Evolutionary conservation across 352 stramenopile genomes (phyloP).

Genomic region (Globisporangium rhizosaccharum): DNA sequence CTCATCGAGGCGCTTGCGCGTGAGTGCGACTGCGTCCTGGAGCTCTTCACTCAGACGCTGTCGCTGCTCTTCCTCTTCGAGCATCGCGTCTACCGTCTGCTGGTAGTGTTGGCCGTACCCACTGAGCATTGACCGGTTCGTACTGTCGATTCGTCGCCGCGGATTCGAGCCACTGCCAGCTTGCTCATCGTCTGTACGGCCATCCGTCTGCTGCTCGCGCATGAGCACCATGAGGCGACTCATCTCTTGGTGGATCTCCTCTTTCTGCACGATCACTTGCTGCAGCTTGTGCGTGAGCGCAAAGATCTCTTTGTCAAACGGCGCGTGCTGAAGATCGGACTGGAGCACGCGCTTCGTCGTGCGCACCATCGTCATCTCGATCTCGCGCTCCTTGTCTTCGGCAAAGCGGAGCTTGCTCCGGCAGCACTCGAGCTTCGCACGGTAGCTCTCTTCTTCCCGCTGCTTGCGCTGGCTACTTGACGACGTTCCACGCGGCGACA

Average conservation of each 20-base stretch:
- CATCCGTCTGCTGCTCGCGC: constrained; percentile 5
- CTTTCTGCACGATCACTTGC: constrained; percentile 69
- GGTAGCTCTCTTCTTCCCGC: constrained; percentile 37
- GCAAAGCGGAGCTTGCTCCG: constrained; percentile 52
- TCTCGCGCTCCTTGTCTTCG: constrained; percentile 64
- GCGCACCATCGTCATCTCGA: constrained; percentile 61
- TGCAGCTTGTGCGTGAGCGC: constrained; percentile 68
- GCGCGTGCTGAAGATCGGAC: constrained; percentile 30
- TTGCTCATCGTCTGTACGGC: not conserved
- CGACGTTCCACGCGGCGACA: not conserved
- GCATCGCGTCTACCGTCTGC: constrained; percentile 18
- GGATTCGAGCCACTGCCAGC: not conserved
- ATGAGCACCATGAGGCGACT: constrained; percentile 43
- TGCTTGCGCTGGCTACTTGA: constrained; percentile 17
- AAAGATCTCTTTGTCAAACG: constrained; percentile 79
- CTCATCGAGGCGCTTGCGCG: constrained; percentile 24
- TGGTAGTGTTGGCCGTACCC: not conserved
- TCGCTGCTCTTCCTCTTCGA: constrained; percentile 9
- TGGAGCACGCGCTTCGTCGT: constrained; percentile 70
- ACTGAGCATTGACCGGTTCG: not conserved
- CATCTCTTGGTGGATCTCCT: constrained; percentile 73
- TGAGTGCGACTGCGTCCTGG: constrained; percentile 19
- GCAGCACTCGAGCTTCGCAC: constrained; percentile 49
- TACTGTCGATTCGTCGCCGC: not conserved
- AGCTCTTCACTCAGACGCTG: constrained; percentile 27